Base-by-base conservation (phyloP, 768 basidiomycete species). In the Chiua virens region DNA sequence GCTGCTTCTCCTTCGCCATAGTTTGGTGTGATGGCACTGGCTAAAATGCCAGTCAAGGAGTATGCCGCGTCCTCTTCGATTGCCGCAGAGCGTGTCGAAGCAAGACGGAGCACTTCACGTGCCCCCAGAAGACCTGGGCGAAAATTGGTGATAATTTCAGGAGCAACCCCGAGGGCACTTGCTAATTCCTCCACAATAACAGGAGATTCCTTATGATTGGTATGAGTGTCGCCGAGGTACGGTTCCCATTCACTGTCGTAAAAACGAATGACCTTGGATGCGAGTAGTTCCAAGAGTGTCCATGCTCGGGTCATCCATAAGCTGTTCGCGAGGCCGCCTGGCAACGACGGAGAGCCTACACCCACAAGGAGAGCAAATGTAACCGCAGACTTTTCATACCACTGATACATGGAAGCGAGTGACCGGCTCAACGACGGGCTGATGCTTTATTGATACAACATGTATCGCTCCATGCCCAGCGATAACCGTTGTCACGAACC, bases 401-500 rank as follows among this genome's bases (percentile, higher is more conserved):
- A 55, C 28, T 42, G 43, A 36, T 52, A 55, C 53, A 55, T 55
- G 38, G 49, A 50, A 40, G 35, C 14, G 5, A 54, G 42, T 10
- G 53, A 54, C 13, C 42, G 52, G 30, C 18, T 51, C 17, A 46
- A 32, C 17, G 52, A 8, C 8, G n/a, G 23, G 21, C 43, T 45
- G 32, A 43, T 54, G 28, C 21, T 41, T 45, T 50, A 21, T 50
- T 20, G 38, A 54, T 51, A 27, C 53, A 54, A n/a, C 55, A 56
- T 4, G 55, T 56, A 14, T 54, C 52, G 17, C 47, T 49, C 55
- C 55, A 56, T 11, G 52, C 52, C 55, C 55, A 56, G 9, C 52
- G 52, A 25, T 56, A 49, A 8, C 52, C 52, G 2, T 54, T 45
- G 4, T 45, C 39, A 3, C 40, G 47, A 44, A 49, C 55, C 23